Percentiles rank a stretch among this genome's conserved stretches.
Evolutionary conservation across 2,329 filamentous ascomycete species (phyloP).

Genomic region (Trichoderma hamatum): DNA sequence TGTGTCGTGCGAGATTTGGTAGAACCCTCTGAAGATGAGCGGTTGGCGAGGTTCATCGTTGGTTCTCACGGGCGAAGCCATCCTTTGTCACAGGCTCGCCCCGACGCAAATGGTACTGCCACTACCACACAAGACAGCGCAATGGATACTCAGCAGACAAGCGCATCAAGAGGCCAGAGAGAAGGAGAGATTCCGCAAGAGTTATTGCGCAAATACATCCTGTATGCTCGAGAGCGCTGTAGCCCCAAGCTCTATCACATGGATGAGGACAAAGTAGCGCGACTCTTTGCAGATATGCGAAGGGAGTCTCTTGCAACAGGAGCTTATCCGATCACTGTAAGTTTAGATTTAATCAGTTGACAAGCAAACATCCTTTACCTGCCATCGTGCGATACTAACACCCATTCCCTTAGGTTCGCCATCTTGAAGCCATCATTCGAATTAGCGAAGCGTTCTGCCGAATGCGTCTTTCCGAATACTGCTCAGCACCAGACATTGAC

Average conservation of each 20-base stretch:
- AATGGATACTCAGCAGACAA: constrained; percentile 41
- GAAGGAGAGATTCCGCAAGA: constrained; percentile 82
- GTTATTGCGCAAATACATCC: constrained; percentile 91
- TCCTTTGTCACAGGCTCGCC: constrained; percentile 58
- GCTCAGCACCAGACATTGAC: constrained; percentile 86
- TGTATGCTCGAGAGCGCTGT: constrained; percentile 89
- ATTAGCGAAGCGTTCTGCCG: constrained; percentile 94
- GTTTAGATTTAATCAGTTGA: constrained; percentile 40
- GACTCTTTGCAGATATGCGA: constrained; percentile 95
- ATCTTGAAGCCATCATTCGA: constrained; percentile 96
- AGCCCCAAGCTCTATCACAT: constrained; percentile 94
- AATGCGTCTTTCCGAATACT: constrained; percentile 98
- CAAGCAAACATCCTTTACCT: too few relatives aligned
- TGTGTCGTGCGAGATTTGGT: constrained; percentile 96
- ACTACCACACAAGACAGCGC: constrained; percentile 49
- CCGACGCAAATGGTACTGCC: constrained; percentile 28
- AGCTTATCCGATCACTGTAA: constrained; percentile 95
- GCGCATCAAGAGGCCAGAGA: constrained; percentile 30
- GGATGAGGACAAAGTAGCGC: constrained; percentile 94
- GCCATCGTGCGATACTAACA: constrained; percentile 6
- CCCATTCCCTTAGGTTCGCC: constrained; percentile 74
- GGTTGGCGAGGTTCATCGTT: constrained; percentile 91
- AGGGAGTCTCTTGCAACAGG: constrained; percentile 90
- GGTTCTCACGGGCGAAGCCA: constrained; percentile 92
- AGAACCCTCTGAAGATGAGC: constrained; percentile 88